Evolutionary conservation across 495 filamentous ascomycete species (phyloP), one percentile per base, ranked within the genome.

Genomic region (Elaphomyces granulatus): DNA sequence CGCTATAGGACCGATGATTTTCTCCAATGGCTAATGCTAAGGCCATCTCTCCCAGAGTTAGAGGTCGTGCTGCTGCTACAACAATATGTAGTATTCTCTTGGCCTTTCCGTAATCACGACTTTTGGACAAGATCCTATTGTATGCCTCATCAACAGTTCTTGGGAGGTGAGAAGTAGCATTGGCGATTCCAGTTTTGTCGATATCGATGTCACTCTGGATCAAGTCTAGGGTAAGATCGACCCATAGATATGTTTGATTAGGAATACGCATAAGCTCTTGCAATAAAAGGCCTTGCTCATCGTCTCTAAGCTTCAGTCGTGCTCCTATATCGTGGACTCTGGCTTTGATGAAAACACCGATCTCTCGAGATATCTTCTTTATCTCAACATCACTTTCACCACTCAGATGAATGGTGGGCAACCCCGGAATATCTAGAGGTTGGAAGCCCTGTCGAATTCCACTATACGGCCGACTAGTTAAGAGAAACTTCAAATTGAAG

Each of bases 211-310:
- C 51, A 28, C 53, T 14, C 30, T 43, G 9, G 2, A 55, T 53
- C 10, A 52, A 38, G 15, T 52, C 43, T 15, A 60, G 46, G 8
- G 40, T 48, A 33, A 58, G 15, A 43, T 52, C 20, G 39, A 55
- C 31, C 62, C 58, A 65, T 26, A 67, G 58, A 44, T 67, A 67
- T 12, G 59, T 65, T 4, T 54, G 47, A 32, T 64, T 44, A 21
- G 59, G 30, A 45, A 60, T 61, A 43, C 46, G 28, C 4, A 48
- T 20, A 28, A 61, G 46, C 32, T 45, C 30, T 21, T 39, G 38
- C 41, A 60, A 56, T 2, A 67, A 48, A 15, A 42, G 45, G 8
- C 53, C 28, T 7, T 49, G 39, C 31, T 58, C 54, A 4, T 20
- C 37, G 23, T 34, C 8, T 26, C 38, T 34, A 32, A 36, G 20